Percentiles rank a stretch among this genome's conserved stretches.
Evolutionary conservation across 108 stramenopile species (phyloP).

Genomic region (Discostella stelligeroides): DNA sequence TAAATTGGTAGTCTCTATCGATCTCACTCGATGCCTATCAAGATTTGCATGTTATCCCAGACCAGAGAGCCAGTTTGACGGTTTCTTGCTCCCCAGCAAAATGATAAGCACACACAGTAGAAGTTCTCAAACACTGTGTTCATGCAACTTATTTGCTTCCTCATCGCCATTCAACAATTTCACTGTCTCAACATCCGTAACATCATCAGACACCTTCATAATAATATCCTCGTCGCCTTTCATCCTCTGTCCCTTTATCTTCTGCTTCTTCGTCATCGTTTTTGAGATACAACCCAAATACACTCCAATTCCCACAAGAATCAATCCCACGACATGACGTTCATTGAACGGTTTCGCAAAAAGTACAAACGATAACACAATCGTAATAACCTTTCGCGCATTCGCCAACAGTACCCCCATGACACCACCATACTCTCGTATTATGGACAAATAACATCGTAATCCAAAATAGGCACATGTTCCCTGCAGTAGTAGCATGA

Average conservation of each 20-base stretch:
- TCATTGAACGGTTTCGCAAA: slow-evolving; percentile 49
- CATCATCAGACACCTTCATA: background rate
- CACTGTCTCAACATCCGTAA: background rate
- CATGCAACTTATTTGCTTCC: slow-evolving; percentile 20
- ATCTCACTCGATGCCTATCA: too few species aligned
- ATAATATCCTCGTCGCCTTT: background rate
- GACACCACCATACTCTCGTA: slow-evolving; percentile 47
- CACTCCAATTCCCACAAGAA: slow-evolving; percentile 39
- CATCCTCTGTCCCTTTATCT: background rate
- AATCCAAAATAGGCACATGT: slow-evolving; percentile 43
- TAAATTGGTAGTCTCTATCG: too few species aligned
- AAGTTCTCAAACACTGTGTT: slow-evolving; percentile 40
- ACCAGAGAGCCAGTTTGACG: too few species aligned
- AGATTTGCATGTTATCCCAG: too few species aligned
- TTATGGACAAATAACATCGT: slow-evolving; percentile 41
- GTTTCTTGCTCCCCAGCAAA: too few species aligned
- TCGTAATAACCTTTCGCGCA: slow-evolving; percentile 47
- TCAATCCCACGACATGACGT: slow-evolving; percentile 31
- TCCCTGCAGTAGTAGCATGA: slow-evolving; percentile 25
- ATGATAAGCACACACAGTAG: too few species aligned
- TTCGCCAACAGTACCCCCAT: slow-evolving; percentile 40
- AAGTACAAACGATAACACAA: slow-evolving; percentile 38
- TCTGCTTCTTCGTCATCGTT: too few species aligned
- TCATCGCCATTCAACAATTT: slow-evolving; percentile 1
- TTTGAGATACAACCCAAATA: slow-evolving; percentile 40